Conservation (phyloP, 129 eudicot species). For the Escallonia herrerae region DNA sequence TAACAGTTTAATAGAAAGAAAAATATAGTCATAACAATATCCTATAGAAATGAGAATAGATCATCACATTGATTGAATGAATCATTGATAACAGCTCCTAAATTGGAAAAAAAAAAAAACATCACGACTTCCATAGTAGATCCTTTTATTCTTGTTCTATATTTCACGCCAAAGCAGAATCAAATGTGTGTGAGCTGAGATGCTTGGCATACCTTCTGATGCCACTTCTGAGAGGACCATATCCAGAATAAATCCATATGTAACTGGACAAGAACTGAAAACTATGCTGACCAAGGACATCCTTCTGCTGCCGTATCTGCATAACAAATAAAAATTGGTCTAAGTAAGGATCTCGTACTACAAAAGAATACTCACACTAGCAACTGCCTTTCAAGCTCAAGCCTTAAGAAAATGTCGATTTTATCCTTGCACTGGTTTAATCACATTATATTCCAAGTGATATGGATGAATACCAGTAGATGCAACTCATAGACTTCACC, state of each 20-base stretch:
- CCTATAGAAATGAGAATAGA: background rate
- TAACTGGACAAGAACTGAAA: constrained; percentile 60
- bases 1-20: background rate
- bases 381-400: too few relatives aligned
- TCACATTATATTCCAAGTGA: too few relatives aligned
- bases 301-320: constrained; percentile 91
- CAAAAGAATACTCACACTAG: background rate
- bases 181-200: background rate
- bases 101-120: too few relatives aligned
- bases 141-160: too few relatives aligned
- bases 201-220: constrained; percentile 50
- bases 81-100: too few relatives aligned
- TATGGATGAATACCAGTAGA: too few relatives aligned
- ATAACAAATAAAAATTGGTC: background rate
- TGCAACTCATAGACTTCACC: too few relatives aligned
- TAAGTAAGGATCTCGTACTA: background rate
- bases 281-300: constrained; percentile 43
- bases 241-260: constrained; percentile 72
- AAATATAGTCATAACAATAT: background rate
- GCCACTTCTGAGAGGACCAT: constrained; percentile 64
- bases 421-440: too few relatives aligned
- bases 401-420: too few relatives aligned
- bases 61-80: too few relatives aligned
- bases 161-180: too few relatives aligned
- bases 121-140: too few relatives aligned